A percentile compares a stretch with the other conserved stretches of the same genome.
These are phyloP conservation scores for Lycium barbarum DNA, from an alignment of 257 asterid genomes.

Conservation along the genomic window DNA sequence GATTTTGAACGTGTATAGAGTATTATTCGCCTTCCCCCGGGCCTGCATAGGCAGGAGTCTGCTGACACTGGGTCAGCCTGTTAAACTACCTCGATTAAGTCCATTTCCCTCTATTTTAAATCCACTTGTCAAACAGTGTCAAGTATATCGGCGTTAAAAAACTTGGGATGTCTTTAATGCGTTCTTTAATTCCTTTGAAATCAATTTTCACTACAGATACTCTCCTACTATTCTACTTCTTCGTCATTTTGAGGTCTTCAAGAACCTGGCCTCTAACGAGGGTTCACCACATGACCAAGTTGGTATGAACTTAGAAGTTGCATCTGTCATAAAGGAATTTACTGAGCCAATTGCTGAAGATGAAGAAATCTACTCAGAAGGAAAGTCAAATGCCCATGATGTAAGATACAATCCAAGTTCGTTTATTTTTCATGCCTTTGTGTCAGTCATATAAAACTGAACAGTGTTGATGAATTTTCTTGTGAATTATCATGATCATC, in stretches of 20 bases:
- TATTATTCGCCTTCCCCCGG: background rate
- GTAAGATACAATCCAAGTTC: constrained; percentile 53
- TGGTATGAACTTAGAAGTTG: constrained; percentile 84
- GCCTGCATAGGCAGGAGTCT: background rate
- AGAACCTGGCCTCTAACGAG: constrained; percentile 68
- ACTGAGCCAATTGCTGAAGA: constrained; percentile 70
- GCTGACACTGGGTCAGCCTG: background rate
- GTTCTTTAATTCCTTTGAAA: constrained; percentile 6
- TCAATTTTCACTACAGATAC: constrained; percentile 53
- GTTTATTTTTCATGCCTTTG: constrained; percentile 24
- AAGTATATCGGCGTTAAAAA: background rate
- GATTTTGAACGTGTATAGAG: background rate
- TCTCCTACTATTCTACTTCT: constrained; percentile 89
- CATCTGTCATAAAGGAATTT: constrained; percentile 81
- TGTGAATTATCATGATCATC: background rate
- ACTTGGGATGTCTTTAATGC: constrained; percentile 6
- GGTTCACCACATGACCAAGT: constrained; percentile 83
- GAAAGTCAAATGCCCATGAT: constrained; percentile 47
- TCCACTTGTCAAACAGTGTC: constrained; percentile 1
- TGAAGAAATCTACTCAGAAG: constrained; percentile 55
- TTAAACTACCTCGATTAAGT: background rate
- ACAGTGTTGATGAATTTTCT: background rate
- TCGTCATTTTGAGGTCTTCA: constrained; percentile 92
- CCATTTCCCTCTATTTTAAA: background rate
- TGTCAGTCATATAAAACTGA: background rate